These are phyloP conservation scores for Saposhnikovia divaricata DNA, from an alignment of 129 eudicot species.

Conservation along the genomic window DNA sequence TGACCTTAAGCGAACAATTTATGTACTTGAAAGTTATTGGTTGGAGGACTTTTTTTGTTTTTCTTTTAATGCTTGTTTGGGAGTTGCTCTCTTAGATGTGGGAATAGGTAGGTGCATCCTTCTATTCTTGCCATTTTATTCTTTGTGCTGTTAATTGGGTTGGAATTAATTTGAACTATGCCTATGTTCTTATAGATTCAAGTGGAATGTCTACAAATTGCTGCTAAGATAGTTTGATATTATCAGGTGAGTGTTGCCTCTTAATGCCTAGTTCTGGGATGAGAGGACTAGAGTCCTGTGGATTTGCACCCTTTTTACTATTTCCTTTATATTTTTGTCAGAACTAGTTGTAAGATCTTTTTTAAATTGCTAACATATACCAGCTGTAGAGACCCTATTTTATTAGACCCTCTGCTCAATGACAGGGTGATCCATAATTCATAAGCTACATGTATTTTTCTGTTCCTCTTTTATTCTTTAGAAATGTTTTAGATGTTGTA, in stretches of 20 bases:
- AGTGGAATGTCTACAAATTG: slow-evolving; percentile 81
- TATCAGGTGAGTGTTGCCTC: slow-evolving; percentile 92
- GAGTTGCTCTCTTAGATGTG: slow-evolving; percentile 52
- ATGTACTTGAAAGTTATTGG: slow-evolving; percentile 40
- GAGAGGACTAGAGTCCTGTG: not conserved
- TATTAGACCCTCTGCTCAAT: not conserved
- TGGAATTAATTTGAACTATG: slow-evolving; percentile 56
- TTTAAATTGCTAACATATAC: not conserved
- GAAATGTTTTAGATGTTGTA: not conserved
- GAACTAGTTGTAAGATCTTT: slow-evolving; percentile 4
- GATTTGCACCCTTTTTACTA: not conserved
- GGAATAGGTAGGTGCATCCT: slow-evolving; percentile 86
- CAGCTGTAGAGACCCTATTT: not conserved
- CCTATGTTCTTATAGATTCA: slow-evolving; percentile 78
- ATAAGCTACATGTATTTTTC: not conserved
- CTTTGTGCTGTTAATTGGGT: slow-evolving; percentile 21
- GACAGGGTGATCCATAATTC: not conserved
- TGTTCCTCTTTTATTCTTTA: not conserved
- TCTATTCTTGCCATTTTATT: slow-evolving; percentile 27
- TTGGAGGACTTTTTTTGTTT: slow-evolving; percentile 49
- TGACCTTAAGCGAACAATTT: slow-evolving; percentile 33
- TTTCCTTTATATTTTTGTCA: not conserved
- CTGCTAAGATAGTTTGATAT: slow-evolving; percentile 86
- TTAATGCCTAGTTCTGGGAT: slow-evolving; percentile 3
- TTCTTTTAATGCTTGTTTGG: slow-evolving; percentile 23